Conservation (phyloP, 129 eudicot genomes). For the Artemisia tridentata region DNA sequence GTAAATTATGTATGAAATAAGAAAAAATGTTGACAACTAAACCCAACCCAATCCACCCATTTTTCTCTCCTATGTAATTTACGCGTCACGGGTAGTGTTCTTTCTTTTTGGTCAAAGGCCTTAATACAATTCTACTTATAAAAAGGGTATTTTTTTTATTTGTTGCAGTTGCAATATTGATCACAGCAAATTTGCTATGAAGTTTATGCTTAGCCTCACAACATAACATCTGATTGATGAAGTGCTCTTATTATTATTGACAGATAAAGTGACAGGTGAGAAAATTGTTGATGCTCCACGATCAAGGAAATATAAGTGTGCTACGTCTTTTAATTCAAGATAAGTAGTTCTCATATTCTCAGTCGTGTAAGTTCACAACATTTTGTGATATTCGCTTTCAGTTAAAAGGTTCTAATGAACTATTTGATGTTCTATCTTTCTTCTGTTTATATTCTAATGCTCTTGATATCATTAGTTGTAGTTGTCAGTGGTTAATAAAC, state of each 20-base stretch:
- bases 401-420: background rate
- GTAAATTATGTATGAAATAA: too few species aligned
- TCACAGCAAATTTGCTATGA: too few species aligned
- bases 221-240: constrained; percentile 7
- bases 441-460: background rate
- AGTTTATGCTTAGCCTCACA: too few species aligned
- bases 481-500: background rate
- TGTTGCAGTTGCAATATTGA: too few species aligned
- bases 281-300: constrained; percentile 50
- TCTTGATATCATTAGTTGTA: background rate
- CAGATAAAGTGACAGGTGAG: constrained; percentile 59
- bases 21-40: too few species aligned
- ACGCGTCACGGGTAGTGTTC: too few species aligned
- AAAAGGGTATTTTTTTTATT: too few species aligned
- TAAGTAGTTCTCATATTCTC: constrained; percentile 83
- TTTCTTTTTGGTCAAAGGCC: too few species aligned
- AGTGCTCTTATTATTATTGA: constrained; percentile 10
- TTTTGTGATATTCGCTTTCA: background rate
- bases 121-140: too few species aligned
- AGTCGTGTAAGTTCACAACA: constrained; percentile 59
- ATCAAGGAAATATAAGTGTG: constrained; percentile 75
- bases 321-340: constrained; percentile 73
- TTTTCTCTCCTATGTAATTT: too few species aligned
- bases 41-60: too few species aligned
- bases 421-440: background rate